These are phyloP conservation scores for Tricholoma furcatifolium DNA, from an alignment of 768 basidiomycete species.

Conservation along the genomic window DNA sequence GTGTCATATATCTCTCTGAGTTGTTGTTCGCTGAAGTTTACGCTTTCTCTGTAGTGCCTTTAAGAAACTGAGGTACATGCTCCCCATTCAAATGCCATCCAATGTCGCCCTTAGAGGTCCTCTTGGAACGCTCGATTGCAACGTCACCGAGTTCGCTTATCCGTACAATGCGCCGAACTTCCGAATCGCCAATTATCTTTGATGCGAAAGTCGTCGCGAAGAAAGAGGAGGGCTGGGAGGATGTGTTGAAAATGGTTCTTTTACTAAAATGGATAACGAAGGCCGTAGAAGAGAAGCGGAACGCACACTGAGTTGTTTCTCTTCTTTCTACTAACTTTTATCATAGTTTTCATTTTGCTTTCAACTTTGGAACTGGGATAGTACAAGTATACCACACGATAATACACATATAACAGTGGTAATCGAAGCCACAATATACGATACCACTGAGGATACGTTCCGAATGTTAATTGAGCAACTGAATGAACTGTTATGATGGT, in stretches of 20 bases:
- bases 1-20: no score
- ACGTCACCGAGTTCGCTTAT: constrained; percentile 28
- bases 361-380: background rate
- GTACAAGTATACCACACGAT: no score
- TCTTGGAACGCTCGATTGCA: constrained; percentile 21
- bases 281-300: constrained; percentile 64
- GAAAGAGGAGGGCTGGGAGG: constrained; percentile 77
- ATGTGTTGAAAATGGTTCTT: constrained; percentile 67
- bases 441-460: no score
- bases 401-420: background rate
- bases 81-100: constrained; percentile 62
- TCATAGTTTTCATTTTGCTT: background rate
- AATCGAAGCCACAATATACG: background rate
- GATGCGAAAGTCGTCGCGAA: constrained; percentile 74
- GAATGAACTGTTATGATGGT: no score
- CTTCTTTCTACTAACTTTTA: background rate
- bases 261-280: constrained; percentile 66
- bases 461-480: no score
- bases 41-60: constrained; percentile 52
- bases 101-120: constrained; percentile 24
- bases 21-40: background rate
- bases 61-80: constrained; percentile 77
- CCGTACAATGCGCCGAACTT: constrained; percentile 32
- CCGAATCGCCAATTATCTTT: constrained; percentile 57
- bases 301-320: constrained; percentile 17